phyloP scores from a whole-genome alignment of 345 rosid species.

The Schrenkiella parvula region DNA sequence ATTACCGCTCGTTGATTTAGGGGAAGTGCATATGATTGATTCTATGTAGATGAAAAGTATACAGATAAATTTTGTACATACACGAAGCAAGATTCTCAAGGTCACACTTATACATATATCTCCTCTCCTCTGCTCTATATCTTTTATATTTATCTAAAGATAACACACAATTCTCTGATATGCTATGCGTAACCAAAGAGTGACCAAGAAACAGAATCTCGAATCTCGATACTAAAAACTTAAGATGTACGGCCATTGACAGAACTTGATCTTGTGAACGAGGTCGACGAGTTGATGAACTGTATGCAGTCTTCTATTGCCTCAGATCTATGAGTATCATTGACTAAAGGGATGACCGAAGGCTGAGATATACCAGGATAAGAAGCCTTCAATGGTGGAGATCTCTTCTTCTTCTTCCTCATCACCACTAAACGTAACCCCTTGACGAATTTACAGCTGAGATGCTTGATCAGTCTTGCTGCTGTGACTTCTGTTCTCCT shows the following conservation, averaged over 20 bases:
- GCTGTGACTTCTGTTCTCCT: constrained; percentile 44
- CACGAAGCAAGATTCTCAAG: constrained; percentile 2
- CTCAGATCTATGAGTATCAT: constrained; percentile 55
- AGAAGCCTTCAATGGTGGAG: constrained; percentile 33
- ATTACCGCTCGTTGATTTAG: constrained; percentile 6
- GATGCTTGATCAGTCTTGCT: constrained; percentile 41
- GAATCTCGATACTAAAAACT: not conserved
- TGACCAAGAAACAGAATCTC: not conserved
- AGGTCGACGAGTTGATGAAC: constrained; percentile 65
- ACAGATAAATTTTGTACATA: constrained; percentile 29
- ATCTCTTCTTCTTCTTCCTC: constrained; percentile 40
- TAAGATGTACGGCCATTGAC: constrained; percentile 23
- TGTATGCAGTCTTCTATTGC: constrained; percentile 82
- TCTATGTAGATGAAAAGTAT: constrained; percentile 23
- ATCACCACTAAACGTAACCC: constrained; percentile 39
- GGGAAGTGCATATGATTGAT: not conserved
- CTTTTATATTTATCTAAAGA: not conserved
- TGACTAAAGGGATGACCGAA: constrained; percentile 28
- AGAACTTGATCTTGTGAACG: constrained; percentile 51
- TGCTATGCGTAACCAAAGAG: constrained; percentile 7
- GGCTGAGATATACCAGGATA: constrained; percentile 43
- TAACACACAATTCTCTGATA: not conserved
- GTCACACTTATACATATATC: not conserved
- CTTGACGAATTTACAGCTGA: constrained; percentile 40
- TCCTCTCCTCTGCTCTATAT: not conserved